Evolutionary conservation across 352 stramenopile genomes (phyloP), one percentile per base, ranked within the genome.

Genomic region (Globisporangium takayamanum): DNA sequence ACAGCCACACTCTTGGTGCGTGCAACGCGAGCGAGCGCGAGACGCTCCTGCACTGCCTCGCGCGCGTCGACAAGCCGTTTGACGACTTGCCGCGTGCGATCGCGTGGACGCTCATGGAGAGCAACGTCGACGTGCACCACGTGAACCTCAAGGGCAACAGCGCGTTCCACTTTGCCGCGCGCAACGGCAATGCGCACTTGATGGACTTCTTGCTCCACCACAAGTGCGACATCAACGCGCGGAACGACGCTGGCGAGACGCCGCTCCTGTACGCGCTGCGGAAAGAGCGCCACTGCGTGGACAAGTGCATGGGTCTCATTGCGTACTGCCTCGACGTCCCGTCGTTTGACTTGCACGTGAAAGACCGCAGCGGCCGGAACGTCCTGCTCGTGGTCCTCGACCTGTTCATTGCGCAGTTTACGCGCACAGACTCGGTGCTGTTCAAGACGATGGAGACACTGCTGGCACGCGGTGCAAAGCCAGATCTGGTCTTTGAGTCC

Each of bases 191-290:
- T 49, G 75, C 76, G 16, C 74, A 83, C 46, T 16, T 88, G n/a
- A 72, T 88, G 58, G 79, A 88, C 45, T 92, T 89, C 54, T 52
- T 92, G n/a, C 67, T 87, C 2, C 76, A 89, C 63, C 74, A 89
- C 57, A 63, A 64, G 41, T 69, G 57, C 30, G 60, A 79, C 18
- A 6, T 83, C 14, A 88, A 88, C 58, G 55, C 59, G 36, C 57
- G 49, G 5, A 88, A 80, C 49, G 52, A 70, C 2, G 48, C 47
- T 2, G 78, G 78, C 1, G 80, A 92, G 50, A 83, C 73, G 3
- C 74, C 78, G 11, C 42, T 87, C 10, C 25, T 89, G 37, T 89
- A 76, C 41, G 67, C 70, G 42, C 36, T 72, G 68, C 51, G 73
- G 85, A 16, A 89, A 88, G 82, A 92, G 57, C 89, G 88, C 52